Evolutionary conservation across 768 basidiomycete genomes (phyloP), one percentile per base, ranked within the genome.

Genomic region (Imleria badia): DNA sequence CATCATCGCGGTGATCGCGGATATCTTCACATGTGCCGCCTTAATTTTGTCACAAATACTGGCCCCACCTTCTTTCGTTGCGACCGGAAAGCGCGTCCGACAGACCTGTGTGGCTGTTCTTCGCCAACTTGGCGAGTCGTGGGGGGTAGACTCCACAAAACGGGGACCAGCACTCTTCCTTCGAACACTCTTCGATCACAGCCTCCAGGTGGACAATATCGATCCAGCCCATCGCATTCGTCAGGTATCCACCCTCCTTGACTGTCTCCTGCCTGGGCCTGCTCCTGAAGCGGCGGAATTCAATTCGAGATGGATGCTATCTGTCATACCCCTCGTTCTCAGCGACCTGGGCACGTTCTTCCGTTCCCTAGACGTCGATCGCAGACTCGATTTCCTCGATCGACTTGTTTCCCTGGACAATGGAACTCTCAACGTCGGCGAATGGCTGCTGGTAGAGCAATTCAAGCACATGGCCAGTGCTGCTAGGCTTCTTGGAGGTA

Each of bases 381-480:
- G 73, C 40, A 82, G 79, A 64, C 71, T 77, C 3, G 74, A 76
- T 36, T 65, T 91, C 23, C 64, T 90, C 26, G 71, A 77, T 44
- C 77, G 82, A 6, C 74, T 91, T 3, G 73, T 80, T 20, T 72
- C 67, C 17, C 67, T 91, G 14, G 90, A 92, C 58, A 67, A 62
- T 3, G 66, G 58, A 22, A 56, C 48, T 1, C 59, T 69, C 12
- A 50, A 59, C 15, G 14, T 69, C 10, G 65, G 61, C 40, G 85
- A 87, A 55, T 92, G 88, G 87, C 61, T 91, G 23, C 60, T 92
- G 10, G 62, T 71, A n/a, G 81, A 86, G 58, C 86, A 88, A 55
- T 61, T 87, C 54, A 82, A 81, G 64, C 70, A 75, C n/a, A 69
- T 87, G 42, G 69, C 69, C 8, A 67, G 66, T 13, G 64, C 70